Conservation (phyloP, 1,139 yeast species). For the Scheffersomyces titani region DNA sequence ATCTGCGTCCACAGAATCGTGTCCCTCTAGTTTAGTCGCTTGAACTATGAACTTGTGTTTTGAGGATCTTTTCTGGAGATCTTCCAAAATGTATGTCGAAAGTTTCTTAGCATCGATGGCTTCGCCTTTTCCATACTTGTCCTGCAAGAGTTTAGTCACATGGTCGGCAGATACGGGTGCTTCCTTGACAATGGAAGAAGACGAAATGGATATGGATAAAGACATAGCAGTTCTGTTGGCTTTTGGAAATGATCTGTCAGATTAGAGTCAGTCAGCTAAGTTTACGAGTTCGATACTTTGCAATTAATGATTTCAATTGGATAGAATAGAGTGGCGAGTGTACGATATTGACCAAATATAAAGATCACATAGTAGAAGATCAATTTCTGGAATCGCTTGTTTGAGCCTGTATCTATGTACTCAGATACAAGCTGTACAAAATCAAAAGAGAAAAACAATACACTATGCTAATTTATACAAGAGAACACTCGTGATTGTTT, state of each 20-base stretch:
- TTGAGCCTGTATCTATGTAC: neutral
- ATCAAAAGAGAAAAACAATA: neutral
- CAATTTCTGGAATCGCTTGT: neutral
- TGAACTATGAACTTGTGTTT: conserved; percentile 39
- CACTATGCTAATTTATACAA: neutral
- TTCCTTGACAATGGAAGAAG: neutral
- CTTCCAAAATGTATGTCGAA: conserved; percentile 16
- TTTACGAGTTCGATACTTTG: neutral
- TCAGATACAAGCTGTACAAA: neutral
- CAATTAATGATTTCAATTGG: neutral
- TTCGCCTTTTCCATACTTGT: neutral
- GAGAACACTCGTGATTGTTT: neutral
- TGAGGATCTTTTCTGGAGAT: conserved; percentile 32
- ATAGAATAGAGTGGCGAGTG: neutral
- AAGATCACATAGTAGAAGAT: neutral
- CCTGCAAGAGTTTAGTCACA: neutral
- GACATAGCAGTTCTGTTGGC: neutral
- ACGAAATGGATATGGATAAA: neutral
- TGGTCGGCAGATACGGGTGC: neutral
- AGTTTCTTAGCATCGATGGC: conserved; percentile 8
- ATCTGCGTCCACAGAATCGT: conserved; percentile 16
- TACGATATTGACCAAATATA: too few relatives aligned
- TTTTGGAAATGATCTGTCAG: neutral
- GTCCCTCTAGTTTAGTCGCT: conserved; percentile 19
- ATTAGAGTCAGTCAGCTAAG: neutral